Percentiles rank a stretch among this genome's conserved stretches.
Evolutionary conservation across 768 basidiomycete species (phyloP).

Genomic region (Russula earlei): DNA sequence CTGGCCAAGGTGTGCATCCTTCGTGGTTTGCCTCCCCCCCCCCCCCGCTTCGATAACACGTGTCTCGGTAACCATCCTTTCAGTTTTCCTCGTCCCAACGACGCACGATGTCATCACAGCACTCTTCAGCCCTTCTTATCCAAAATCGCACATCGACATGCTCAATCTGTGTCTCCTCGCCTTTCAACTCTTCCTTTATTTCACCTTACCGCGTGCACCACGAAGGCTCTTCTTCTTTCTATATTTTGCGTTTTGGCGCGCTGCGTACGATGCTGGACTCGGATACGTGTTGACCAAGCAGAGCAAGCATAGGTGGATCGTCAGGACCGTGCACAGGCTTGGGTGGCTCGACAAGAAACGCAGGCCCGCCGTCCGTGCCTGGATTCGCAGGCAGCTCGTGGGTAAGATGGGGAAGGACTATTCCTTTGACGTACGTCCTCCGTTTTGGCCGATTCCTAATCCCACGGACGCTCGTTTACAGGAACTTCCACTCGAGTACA

Average conservation of each 20-base stretch:
- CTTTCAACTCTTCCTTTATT: slow-evolving; percentile 68
- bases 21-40: neutral
- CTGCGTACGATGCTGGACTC: slow-evolving; percentile 85
- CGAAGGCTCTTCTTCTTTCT: slow-evolving; percentile 67
- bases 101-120: slow-evolving; percentile 85
- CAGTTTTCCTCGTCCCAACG: slow-evolving; percentile 89
- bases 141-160: slow-evolving; percentile 84
- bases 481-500: slow-evolving; percentile 90
- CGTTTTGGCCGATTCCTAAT: too few relatives aligned
- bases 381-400: slow-evolving; percentile 58
- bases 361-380: slow-evolving; percentile 50
- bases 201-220: slow-evolving; percentile 30
- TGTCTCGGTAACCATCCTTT: slow-evolving; percentile 9
- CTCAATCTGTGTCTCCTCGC: slow-evolving; percentile 74
- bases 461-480: slow-evolving; percentile 26
- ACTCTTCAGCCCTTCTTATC: slow-evolving; percentile 71
- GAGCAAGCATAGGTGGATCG: slow-evolving; percentile 93
- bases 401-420: slow-evolving; percentile 64
- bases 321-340: slow-evolving; percentile 51
- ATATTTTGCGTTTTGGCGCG: slow-evolving; percentile 80
- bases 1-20: slow-evolving; percentile 53
- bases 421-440: slow-evolving; percentile 68
- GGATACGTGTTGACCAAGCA: slow-evolving; percentile 93
- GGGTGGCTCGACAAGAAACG: slow-evolving; percentile 66
- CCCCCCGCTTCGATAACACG: slow-evolving; percentile 1